Base-by-base conservation (phyloP, 768 basidiomycete species). In the Leccinum aurantiacum region DNA sequence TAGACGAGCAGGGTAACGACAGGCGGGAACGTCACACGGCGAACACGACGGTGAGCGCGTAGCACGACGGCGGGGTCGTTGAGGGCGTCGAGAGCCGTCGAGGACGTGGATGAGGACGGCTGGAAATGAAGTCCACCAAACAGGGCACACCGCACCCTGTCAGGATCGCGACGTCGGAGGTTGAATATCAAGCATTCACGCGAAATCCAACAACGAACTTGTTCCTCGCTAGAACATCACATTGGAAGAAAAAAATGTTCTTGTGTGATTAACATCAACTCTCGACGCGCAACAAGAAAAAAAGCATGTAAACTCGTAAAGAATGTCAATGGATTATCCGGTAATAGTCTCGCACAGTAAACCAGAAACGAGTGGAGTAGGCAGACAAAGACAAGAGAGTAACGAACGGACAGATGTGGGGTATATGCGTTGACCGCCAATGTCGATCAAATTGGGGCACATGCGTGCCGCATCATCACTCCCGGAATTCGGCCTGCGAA, bases 401-500 rank as follows among this genome's bases (percentile, higher is more conserved):
- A 74, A 75, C 58, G 74, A 74, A 66, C 53, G 67, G 72, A 67
- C 60, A 67, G 67, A 69, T 58, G 62, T 62, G 59, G 74, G 73
- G 74, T 74, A 75, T 75, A 75, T 38, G 60, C 62, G 67, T 71
- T 68, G 67, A 69, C 68, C 63, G 59, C 58, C 63, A 52, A 59
- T 38, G 65, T 61, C 68, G 67, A 66, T 65, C 60, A 65, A 56
- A 57, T 64, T 67, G 57, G 58, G 58, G 59, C 59, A 63, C 54
- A 56, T 60, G 15, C 63, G 69, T 62, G 58, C 65, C 10, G 35
- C 35, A 19, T 44, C 56, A 74, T 82, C 75, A 88, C 65, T 88
- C 85, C 69, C 84, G 84, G 81, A 91, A 92, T 65, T 93, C 92
- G 33, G 80, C 76, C 72, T 89, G 87, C 19, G 89, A 90, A 58